These are phyloP conservation scores for Wickerhamiella alocasiicola DNA, from an alignment of 805 yeast species.

Conservation along the genomic window DNA sequence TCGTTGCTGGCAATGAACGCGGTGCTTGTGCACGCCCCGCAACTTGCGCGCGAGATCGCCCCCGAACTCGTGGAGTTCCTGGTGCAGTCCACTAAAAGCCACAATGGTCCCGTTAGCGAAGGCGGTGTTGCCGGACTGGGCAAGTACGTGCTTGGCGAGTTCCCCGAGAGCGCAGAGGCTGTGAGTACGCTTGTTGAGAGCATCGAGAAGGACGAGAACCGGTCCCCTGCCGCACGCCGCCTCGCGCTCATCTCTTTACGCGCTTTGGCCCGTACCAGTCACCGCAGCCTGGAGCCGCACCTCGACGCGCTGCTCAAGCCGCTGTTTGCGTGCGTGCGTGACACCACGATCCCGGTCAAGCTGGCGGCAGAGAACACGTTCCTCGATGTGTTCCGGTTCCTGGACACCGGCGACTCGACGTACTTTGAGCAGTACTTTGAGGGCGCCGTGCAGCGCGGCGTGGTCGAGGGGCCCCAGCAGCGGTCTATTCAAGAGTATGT, in stretches of 20 bases:
- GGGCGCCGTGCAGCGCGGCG: constrained; percentile 26
- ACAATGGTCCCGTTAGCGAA: constrained; percentile 38
- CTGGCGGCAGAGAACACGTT: constrained; percentile 89
- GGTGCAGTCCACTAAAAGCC: constrained; percentile 56
- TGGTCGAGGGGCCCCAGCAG: constrained; percentile 20
- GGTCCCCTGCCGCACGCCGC: constrained; percentile 67
- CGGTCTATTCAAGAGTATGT: constrained; percentile 83
- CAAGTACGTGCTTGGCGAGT: constrained; percentile 46
- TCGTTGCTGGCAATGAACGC: constrained; percentile 23
- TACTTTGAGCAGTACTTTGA: constrained; percentile 55
- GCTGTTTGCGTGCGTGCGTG: constrained; percentile 73
- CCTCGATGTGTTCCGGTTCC: constrained; percentile 55
- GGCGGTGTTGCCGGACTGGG: constrained; percentile 73
- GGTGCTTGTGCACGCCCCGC: constrained; percentile 23
- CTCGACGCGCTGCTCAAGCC: constrained; percentile 52
- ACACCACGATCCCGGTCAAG: constrained; percentile 79
- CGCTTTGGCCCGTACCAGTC: constrained; percentile 57
- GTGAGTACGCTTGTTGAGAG: constrained; percentile 34
- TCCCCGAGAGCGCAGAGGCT: constrained; percentile 30
- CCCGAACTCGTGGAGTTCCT: constrained; percentile 70
- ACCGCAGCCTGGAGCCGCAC: constrained; percentile 38
- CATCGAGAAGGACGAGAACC: constrained; percentile 44
- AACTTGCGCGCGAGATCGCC: constrained; percentile 25
- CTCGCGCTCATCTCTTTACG: constrained; percentile 62
- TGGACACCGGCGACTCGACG: constrained; percentile 40